These are phyloP conservation scores for Colletotrichum spaethianum DNA, from an alignment of 2,329 filamentous ascomycete species.

Conservation along the genomic window DNA sequence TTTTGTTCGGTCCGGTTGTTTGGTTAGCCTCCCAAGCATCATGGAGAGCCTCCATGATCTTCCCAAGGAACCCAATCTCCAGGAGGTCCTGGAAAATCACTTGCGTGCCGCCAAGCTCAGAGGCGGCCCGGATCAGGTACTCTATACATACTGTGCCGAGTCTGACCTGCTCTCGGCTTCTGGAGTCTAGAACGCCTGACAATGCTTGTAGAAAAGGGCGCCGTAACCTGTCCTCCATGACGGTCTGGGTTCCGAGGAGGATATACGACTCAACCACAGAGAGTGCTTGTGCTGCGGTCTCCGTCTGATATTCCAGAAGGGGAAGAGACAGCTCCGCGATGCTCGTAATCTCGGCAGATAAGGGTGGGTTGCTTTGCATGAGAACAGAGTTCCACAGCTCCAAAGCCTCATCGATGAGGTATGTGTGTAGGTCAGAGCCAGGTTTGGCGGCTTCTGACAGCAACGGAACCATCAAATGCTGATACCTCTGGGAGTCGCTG, in stretches of 20 bases:
- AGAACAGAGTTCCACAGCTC: slow-evolving; percentile 89
- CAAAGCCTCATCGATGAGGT: slow-evolving; percentile 91
- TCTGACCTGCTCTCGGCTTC: slow-evolving; percentile 70
- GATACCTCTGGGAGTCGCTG: slow-evolving; percentile 81
- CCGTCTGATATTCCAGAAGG: slow-evolving; percentile 76
- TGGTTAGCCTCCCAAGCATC: slow-evolving; percentile 82
- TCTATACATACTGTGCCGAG: slow-evolving; percentile 75
- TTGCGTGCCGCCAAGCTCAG: slow-evolving; percentile 73
- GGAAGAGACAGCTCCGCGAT: slow-evolving; percentile 76
- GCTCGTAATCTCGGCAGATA: slow-evolving; percentile 72
- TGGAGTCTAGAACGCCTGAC: slow-evolving; percentile 64
- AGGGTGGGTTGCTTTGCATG: slow-evolving; percentile 73
- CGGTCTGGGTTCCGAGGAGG: slow-evolving; percentile 76
- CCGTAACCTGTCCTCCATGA: slow-evolving; percentile 70
- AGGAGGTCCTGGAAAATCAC: slow-evolving; percentile 77
- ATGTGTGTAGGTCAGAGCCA: slow-evolving; percentile 80
- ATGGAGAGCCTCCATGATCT: slow-evolving; percentile 76
- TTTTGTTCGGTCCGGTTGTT: slow-evolving; percentile 84
- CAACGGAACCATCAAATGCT: slow-evolving; percentile 84
- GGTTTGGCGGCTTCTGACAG: slow-evolving; percentile 85
- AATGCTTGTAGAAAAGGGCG: slow-evolving; percentile 65
- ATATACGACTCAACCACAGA: slow-evolving; percentile 80
- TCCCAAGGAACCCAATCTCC: slow-evolving; percentile 72
- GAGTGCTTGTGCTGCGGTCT: slow-evolving; percentile 73
- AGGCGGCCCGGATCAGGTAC: slow-evolving; percentile 74